phyloP scores from a whole-genome alignment of 257 asterid genomes.

The Rhazya stricta region DNA sequence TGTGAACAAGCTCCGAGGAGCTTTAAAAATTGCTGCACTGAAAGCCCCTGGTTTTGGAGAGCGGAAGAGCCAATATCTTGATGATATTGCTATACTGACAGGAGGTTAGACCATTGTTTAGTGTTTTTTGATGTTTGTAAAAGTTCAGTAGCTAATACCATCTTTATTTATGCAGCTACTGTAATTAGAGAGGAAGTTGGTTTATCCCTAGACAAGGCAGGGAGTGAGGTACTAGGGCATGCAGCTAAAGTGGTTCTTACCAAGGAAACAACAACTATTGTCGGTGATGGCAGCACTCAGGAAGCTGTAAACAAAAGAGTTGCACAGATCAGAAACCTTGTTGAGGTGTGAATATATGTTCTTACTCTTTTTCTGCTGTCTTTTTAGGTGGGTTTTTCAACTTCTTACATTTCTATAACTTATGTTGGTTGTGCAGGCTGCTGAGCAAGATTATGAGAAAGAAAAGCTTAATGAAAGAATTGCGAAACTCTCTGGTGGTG shows the following conservation, averaged over 20 bases:
- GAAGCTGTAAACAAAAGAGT: constrained; percentile 34
- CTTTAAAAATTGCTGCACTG: constrained; percentile 33
- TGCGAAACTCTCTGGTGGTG: constrained; percentile 52
- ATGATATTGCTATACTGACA: constrained; percentile 31
- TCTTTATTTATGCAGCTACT: constrained; percentile 20
- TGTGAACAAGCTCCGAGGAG: constrained; percentile 37
- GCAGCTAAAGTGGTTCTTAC: constrained; percentile 41
- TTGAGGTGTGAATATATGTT: constrained; percentile 16
- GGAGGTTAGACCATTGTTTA: constrained; percentile 23
- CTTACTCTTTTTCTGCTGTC: not conserved
- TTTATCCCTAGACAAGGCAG: constrained; percentile 28
- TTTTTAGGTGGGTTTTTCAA: not conserved
- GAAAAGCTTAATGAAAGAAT: constrained; percentile 41
- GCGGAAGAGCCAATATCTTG: constrained; percentile 34
- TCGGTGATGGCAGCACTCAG: constrained; percentile 37
- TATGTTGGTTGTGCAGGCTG: constrained; percentile 20
- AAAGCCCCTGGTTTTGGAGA: constrained; percentile 46
- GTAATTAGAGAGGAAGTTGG: constrained; percentile 36
- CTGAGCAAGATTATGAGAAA: constrained; percentile 33
- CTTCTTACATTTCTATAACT: not conserved
- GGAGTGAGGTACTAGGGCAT: constrained; percentile 36
- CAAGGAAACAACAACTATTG: constrained; percentile 36
- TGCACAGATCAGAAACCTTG: constrained; percentile 34
- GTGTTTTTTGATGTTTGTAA: not conserved
- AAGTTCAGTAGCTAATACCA: not conserved